These are phyloP conservation scores for Neopestalotiopsis sp. DNA, from an alignment of 2,329 filamentous ascomycete species.

Conservation along the genomic window DNA sequence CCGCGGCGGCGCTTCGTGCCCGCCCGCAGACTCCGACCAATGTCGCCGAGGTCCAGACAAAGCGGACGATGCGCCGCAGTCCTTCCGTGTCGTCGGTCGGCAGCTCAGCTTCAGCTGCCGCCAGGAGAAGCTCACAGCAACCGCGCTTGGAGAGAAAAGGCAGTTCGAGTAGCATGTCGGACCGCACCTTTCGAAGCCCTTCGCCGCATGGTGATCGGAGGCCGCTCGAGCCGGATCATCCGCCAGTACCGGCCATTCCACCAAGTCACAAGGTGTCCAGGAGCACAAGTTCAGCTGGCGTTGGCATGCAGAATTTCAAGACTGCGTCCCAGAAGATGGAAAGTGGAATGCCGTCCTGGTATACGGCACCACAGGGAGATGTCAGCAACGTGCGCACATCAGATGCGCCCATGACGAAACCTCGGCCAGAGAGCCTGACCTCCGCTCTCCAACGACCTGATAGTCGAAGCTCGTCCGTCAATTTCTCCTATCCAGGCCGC, in stretches of 20 bases:
- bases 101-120: slow-evolving; percentile 41
- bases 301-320: slow-evolving; percentile 55
- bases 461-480: slow-evolving; percentile 57
- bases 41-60: slow-evolving; percentile 85
- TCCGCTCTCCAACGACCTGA: slow-evolving; percentile 48
- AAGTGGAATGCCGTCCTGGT: slow-evolving; percentile 53
- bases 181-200: slow-evolving; percentile 83
- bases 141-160: slow-evolving; percentile 65
- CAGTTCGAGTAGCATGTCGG: slow-evolving; percentile 84
- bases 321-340: slow-evolving; percentile 60
- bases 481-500: slow-evolving; percentile 63
- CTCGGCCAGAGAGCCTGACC: slow-evolving; percentile 28
- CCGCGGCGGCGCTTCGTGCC: slow-evolving; percentile 82
- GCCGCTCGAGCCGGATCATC: slow-evolving; percentile 53
- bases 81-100: slow-evolving; percentile 72
- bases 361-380: slow-evolving; percentile 51
- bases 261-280: slow-evolving; percentile 36
- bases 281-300: slow-evolving; percentile 46
- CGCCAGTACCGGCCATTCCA: slow-evolving; percentile 80
- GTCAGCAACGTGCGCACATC: slow-evolving; percentile 50
- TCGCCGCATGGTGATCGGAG: slow-evolving; percentile 60
- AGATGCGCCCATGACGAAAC: slow-evolving; percentile 46
- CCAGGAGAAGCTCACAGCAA: slow-evolving; percentile 47
- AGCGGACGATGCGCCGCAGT: slow-evolving; percentile 77
- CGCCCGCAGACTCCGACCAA: slow-evolving; percentile 79